Base-by-base conservation (phyloP, 345 rosid genomes). In the Ailanthus altissimus region DNA sequence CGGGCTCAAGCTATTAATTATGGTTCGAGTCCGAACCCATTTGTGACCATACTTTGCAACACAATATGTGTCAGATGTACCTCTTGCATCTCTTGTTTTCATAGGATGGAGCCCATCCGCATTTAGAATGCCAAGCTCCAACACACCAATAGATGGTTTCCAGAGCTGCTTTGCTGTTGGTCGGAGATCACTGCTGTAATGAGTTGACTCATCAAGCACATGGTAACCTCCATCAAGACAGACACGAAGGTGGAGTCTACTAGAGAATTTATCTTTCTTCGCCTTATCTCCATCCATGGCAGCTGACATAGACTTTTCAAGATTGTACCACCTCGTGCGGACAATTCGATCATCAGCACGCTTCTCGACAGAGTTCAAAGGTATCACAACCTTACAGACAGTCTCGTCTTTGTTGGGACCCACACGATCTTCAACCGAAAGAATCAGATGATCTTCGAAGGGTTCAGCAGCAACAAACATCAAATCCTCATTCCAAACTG, bases 201-300 rank as follows among this genome's bases (percentile, higher is more conserved):
- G 85, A n/a, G 97, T 88, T 9, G 98, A 90, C 79, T 92, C 99
- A 32, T 94, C 97, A 45, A 94, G 93, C 75, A 97, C 98, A 70
- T 97, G 99, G 75, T 97, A 94, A 23, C 99, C 98, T 80, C 99
- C 98, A 78, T 97, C 98, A 63, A 97, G 89, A 70, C 90, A 92
- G 23, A 92, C 85, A 63, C 88, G 82, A 50, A 88, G 79, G 57
- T 86, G 90, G 71, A 97, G 81, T 77, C 86, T 86, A 50, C 94
- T 90, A 40, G 88, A 83, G 68, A 92, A 92, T 73, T 90, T 88
- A 45, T 73, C 87, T 81, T 90, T 88, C 88, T 88, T 89, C 54
- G 85, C 78, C 20, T 62, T 67, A 5, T 83, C 90, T 23, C 51
- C 84, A 51, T 90, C 91, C 75, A 75, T 72, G 23, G 88, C 92